Conservation (phyloP, 768 basidiomycete genomes). For the Suillus subluteus region DNA sequence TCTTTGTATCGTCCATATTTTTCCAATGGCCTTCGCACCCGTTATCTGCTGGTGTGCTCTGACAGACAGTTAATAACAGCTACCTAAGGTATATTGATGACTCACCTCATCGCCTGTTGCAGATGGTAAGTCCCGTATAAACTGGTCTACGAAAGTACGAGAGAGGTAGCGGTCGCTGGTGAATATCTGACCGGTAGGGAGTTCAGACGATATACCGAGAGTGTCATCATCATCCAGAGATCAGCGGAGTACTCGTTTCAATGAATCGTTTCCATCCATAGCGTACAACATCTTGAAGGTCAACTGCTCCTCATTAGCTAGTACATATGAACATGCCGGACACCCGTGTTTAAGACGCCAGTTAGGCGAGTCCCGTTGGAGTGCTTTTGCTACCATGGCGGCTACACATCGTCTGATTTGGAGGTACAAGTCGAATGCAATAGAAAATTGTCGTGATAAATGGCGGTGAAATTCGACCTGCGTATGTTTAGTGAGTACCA, state of each 20-base stretch:
- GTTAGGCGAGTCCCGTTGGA: conserved; percentile 14
- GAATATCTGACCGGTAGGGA: not conserved
- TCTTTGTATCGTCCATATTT: no score
- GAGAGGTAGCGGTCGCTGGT: not conserved
- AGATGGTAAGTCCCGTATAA: no score
- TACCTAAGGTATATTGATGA: no score
- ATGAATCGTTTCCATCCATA: conserved; percentile 12
- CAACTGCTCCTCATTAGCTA: not conserved
- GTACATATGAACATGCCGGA: conserved; percentile 13
- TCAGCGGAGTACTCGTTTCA: no score
- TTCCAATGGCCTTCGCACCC: no score
- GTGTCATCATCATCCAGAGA: no score
- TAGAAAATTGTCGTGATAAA: conserved; percentile 26
- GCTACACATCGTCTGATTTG: conserved; percentile 25
- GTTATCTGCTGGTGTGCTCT: no score
- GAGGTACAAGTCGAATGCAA: conserved; percentile 31
- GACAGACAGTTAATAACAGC: no score
- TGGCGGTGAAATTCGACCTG: conserved; percentile 15
- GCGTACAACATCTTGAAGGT: conserved; percentile 16
- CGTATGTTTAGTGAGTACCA: no score
- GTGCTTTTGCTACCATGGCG: conserved; percentile 10
- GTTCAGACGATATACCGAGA: no score
- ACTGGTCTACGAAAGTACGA: no score
- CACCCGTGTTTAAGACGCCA: conserved; percentile 16
- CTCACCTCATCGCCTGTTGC: no score